A percentile compares a stretch with the other conserved stretches of the same genome.
phyloP scores from a whole-genome alignment of 108 stramenopile species.

The Stephanodiscus minutulus region DNA sequence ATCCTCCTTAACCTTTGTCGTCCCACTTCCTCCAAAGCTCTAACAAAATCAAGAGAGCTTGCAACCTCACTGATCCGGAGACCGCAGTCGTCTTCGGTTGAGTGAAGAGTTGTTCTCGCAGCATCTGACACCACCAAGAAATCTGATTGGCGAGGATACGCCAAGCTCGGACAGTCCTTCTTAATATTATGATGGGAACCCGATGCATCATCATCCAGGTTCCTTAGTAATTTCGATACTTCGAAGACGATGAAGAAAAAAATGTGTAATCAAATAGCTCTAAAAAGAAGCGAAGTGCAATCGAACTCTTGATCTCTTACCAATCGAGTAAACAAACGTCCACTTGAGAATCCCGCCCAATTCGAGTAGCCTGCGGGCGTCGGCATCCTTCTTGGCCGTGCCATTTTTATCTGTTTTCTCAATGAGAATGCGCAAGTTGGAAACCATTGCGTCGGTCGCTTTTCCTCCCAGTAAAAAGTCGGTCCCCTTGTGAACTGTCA shows the following conservation, averaged over 20 bases:
- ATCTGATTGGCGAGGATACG: conserved; percentile 56
- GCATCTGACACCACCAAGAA: conserved; percentile 54
- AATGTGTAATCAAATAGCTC: no score
- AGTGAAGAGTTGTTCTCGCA: conserved; percentile 10
- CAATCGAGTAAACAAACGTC: conserved; percentile 70
- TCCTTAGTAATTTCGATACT: conserved; percentile 32
- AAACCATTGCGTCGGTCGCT: conserved; percentile 20
- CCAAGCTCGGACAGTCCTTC: conserved; percentile 22
- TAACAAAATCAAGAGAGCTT: conserved; percentile 45
- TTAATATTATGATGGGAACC: conserved; percentile 27
- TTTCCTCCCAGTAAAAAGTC: conserved; percentile 27
- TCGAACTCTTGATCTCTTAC: background rate
- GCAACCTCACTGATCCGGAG: conserved; percentile 32
- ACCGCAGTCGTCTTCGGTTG: conserved; percentile 60
- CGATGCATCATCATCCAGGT: conserved; percentile 13
- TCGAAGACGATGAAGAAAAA: background rate
- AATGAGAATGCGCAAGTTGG: conserved; percentile 21
- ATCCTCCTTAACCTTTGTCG: conserved; percentile 11
- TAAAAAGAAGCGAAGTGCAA: background rate
- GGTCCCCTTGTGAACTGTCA: conserved; percentile 26
- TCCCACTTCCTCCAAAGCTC: conserved; percentile 53
- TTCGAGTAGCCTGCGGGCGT: conserved; percentile 23
- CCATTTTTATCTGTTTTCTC: conserved; percentile 8
- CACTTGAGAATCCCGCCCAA: conserved; percentile 68
- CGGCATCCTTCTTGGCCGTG: conserved; percentile 24